These are phyloP conservation scores for Fusarium longipes DNA, from an alignment of 2,329 filamentous ascomycete genomes.

Conservation along the genomic window DNA sequence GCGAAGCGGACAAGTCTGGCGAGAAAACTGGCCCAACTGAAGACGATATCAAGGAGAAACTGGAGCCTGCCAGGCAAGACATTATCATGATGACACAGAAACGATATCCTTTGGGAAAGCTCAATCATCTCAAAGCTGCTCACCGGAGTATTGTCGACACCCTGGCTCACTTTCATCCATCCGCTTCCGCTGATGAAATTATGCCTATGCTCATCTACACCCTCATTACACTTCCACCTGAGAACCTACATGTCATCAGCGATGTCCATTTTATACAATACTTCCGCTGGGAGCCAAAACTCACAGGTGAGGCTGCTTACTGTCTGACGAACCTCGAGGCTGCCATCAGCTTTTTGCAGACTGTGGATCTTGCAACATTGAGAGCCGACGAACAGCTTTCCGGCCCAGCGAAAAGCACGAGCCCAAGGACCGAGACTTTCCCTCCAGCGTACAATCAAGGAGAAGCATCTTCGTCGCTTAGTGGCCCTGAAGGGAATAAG, in stretches of 20 bases:
- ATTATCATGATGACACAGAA: constrained; percentile 86
- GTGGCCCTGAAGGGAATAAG: constrained; percentile 49
- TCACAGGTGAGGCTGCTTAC: constrained; percentile 95
- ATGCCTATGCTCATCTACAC: constrained; percentile 97
- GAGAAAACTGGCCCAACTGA: constrained; percentile 69
- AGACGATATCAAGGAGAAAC: constrained; percentile 76
- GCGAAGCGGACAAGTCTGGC: constrained; percentile 64
- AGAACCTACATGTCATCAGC: constrained; percentile 89
- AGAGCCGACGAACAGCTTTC: constrained; percentile 81
- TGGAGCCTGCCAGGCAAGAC: constrained; percentile 75
- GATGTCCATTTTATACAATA: constrained; percentile 95
- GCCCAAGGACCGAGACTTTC: constrained; percentile 64
- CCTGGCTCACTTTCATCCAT: constrained; percentile 72
- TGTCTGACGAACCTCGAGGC: constrained; percentile 97
- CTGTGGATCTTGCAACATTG: constrained; percentile 90
- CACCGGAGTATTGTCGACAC: constrained; percentile 97
- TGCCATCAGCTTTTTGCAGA: constrained; percentile 92
- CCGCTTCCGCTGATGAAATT: constrained; percentile 96
- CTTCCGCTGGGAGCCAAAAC: constrained; percentile 85
- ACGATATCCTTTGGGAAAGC: constrained; percentile 88
- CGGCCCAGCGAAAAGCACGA: constrained; percentile 70
- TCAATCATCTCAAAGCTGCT: constrained; percentile 86
- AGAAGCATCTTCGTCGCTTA: constrained; percentile 51
- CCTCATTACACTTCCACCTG: constrained; percentile 88
- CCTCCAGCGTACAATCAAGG: constrained; percentile 66